These are phyloP conservation scores for Yarrowia yakushimensis DNA, from an alignment of 805 yeast genomes.

Conservation along the genomic window DNA sequence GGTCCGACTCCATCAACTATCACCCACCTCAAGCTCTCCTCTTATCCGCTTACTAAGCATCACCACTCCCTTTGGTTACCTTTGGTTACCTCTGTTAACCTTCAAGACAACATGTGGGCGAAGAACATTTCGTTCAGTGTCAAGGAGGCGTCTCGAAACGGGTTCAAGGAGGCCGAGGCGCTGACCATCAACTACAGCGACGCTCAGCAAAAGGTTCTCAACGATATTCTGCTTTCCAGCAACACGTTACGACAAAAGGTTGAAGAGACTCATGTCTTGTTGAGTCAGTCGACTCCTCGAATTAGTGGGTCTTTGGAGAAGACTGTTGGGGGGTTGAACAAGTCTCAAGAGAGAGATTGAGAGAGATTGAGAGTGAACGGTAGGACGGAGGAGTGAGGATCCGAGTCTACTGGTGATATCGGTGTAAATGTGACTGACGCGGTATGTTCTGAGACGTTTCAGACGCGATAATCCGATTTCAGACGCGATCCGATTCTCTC, in stretches of 20 bases:
- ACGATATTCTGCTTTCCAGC: constrained; percentile 13
- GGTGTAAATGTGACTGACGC: too few relatives aligned
- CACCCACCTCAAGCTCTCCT: background rate
- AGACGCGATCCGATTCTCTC: too few relatives aligned
- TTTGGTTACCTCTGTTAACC: too few relatives aligned
- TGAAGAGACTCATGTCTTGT: background rate
- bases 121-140: background rate
- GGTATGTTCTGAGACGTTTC: too few relatives aligned
- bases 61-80: background rate
- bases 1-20: too few relatives aligned
- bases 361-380: too few relatives aligned
- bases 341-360: too few relatives aligned
- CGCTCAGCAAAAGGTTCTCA: constrained; percentile 16
- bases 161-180: constrained; percentile 22
- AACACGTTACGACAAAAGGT: constrained; percentile 11
- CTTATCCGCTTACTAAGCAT: background rate
- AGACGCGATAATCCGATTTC: too few relatives aligned
- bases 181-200: background rate
- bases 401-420: too few relatives aligned
- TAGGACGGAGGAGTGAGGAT: too few relatives aligned
- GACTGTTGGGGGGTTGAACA: background rate
- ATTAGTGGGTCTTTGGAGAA: constrained; percentile 10
- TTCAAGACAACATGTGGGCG: constrained; percentile 6
- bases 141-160: constrained; percentile 3
- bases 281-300: background rate